A percentile compares a stretch with the other conserved stretches of the same genome.
Evolutionary conservation across 2,329 filamentous ascomycete genomes (phyloP).

Genomic region (Chalaropsis ovoidea): DNA sequence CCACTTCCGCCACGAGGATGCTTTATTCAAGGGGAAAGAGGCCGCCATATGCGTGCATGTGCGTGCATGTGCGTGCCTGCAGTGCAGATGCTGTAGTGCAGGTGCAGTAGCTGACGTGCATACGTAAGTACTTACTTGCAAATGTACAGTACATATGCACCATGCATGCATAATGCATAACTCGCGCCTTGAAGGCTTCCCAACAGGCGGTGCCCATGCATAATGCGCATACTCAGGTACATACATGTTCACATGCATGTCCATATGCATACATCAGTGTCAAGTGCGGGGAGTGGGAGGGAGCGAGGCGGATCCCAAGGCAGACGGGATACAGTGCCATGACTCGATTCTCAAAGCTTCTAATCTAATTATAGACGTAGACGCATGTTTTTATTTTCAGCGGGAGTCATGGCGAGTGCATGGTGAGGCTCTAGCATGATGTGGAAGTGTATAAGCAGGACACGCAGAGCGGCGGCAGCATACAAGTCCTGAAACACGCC

Average conservation of each 20-base stretch:
- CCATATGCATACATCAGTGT: not conserved
- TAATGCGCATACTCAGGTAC: constrained; percentile 7
- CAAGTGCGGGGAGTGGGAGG: constrained; percentile 3
- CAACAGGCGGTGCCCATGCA: not conserved
- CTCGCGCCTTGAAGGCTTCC: too few species aligned
- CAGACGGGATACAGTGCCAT: not conserved
- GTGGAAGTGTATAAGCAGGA: not conserved
- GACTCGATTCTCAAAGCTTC: too few species aligned
- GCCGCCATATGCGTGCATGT: too few species aligned
- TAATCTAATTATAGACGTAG: not conserved
- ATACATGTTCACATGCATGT: not conserved
- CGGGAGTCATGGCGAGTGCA: not conserved
- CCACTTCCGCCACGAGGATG: too few species aligned
- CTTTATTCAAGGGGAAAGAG: too few species aligned
- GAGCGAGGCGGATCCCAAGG: not conserved
- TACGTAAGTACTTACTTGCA: too few species aligned
- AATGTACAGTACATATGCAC: too few species aligned
- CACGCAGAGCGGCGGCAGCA: not conserved
- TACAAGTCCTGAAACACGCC: not conserved
- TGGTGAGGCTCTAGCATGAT: not conserved
- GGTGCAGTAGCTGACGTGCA: too few species aligned
- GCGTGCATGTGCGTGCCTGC: too few species aligned
- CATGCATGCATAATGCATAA: not conserved
- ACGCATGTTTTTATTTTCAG: not conserved
- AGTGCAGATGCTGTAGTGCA: too few species aligned